Conservation (phyloP, 768 basidiomycete species). For the Russula abietina region DNA sequence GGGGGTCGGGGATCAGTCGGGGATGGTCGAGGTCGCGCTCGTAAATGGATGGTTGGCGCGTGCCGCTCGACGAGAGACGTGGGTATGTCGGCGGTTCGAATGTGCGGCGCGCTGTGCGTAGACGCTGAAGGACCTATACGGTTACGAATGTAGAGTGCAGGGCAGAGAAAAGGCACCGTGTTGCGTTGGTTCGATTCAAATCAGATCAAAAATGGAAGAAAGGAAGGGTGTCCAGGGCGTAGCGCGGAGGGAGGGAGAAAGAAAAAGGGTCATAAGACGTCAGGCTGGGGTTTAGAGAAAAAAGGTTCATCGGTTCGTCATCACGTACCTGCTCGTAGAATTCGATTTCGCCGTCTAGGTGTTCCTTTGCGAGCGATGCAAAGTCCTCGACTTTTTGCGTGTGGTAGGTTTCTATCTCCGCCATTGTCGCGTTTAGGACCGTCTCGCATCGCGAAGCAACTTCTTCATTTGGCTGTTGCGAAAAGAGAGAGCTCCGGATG, state of each 20-base stretch:
- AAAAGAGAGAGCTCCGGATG: not conserved
- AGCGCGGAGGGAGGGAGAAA: not conserved
- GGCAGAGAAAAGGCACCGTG: too few relatives aligned
- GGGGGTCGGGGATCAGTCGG: conserved; percentile 39
- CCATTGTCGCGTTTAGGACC: conserved; percentile 81
- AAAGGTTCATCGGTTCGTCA: not conserved
- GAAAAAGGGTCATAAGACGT: not conserved
- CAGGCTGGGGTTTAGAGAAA: too few relatives aligned
- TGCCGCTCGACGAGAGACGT: conserved; percentile 40
- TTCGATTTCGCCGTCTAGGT: conserved; percentile 73
- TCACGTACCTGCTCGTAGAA: conserved; percentile 60
- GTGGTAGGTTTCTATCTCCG: conserved; percentile 80
- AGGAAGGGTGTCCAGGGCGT: not conserved
- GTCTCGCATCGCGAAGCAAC: conserved; percentile 76
- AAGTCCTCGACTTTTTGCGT: conserved; percentile 70
- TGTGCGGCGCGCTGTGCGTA: conserved; percentile 48
- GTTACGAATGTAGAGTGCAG: not conserved
- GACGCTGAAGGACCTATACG: conserved; percentile 49
- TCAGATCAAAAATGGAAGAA: too few relatives aligned
- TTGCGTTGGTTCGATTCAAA: not conserved
- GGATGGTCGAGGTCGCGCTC: conserved; percentile 64
- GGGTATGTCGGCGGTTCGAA: conserved; percentile 48
- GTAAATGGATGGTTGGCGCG: conserved; percentile 65
- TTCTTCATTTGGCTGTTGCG: conserved; percentile 55
- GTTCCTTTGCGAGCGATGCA: conserved; percentile 48